Percentiles rank a stretch among this genome's conserved stretches.
phyloP scores from a whole-genome alignment of 2,329 filamentous ascomycete genomes.

The Alternaria gaisen region DNA sequence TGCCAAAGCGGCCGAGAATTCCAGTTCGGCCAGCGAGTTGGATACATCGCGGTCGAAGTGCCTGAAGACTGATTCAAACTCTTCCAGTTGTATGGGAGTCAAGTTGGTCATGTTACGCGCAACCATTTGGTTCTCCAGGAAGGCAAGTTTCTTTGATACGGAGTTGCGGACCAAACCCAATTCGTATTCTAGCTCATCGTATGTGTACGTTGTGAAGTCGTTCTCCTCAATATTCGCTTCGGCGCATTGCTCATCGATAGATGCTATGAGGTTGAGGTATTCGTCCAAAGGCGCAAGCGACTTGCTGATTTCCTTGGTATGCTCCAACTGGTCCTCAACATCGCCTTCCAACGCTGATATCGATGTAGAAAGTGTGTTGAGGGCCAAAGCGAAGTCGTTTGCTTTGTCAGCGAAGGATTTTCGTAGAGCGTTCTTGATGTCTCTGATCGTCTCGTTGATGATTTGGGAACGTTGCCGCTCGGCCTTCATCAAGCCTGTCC shows the following conservation, averaged over 20 bases:
- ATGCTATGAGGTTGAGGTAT: slow-evolving; percentile 87
- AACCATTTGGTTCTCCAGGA: slow-evolving; percentile 98
- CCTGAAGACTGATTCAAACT: slow-evolving; percentile 97
- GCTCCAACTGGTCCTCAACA: slow-evolving; percentile 90
- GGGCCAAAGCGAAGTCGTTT: slow-evolving; percentile 93
- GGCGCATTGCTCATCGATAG: slow-evolving; percentile 85
- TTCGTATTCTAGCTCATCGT: slow-evolving; percentile 95
- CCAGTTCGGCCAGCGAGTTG: slow-evolving; percentile 89
- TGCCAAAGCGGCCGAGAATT: slow-evolving; percentile 95
- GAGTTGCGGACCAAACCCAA: slow-evolving; percentile 88
- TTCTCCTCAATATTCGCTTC: slow-evolving; percentile 99
- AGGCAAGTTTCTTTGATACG: slow-evolving; percentile 94
- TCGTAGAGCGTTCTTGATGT: slow-evolving; percentile 95
- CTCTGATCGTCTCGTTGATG: slow-evolving; percentile 97
- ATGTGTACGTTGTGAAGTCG: slow-evolving; percentile 99
- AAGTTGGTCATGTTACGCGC: slow-evolving; percentile 98
- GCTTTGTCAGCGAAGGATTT: slow-evolving; percentile 96
- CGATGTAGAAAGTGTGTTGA: slow-evolving; percentile 93
- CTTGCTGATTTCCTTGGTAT: slow-evolving; percentile 84
- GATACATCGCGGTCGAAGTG: slow-evolving; percentile 95
- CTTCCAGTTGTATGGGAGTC: slow-evolving; percentile 96
- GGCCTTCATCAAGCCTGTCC: slow-evolving; percentile 79
- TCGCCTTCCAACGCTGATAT: slow-evolving; percentile 98
- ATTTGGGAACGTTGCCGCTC: slow-evolving; percentile 90
- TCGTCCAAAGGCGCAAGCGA: slow-evolving; percentile 89